A percentile compares a stretch with the other conserved stretches of the same genome.
Conservation (phyloP, 805 yeast species). For the Brettanomyces sp. region DNA sequence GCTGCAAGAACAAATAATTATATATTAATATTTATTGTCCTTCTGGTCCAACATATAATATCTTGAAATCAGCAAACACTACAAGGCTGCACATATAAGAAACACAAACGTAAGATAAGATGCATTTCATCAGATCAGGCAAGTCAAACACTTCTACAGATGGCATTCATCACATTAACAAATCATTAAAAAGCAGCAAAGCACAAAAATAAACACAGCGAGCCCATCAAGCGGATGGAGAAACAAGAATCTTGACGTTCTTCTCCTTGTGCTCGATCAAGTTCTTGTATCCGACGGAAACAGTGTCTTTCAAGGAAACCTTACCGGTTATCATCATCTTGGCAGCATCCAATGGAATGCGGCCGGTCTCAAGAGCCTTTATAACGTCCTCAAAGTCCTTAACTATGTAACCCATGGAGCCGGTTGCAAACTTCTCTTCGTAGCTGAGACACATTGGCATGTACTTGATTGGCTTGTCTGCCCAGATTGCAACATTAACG, state of each 20-base stretch:
- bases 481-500: conserved; percentile 63
- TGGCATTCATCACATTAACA: too few species aligned
- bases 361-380: conserved; percentile 37
- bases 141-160: too few species aligned
- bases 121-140: too few species aligned
- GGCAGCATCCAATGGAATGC: conserved; percentile 34
- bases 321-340: conserved; percentile 45
- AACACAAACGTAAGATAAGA: too few species aligned
- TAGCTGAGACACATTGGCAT: conserved; percentile 48
- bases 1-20: too few species aligned
- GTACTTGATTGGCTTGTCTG: conserved; percentile 36
- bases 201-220: too few species aligned
- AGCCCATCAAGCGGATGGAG: conserved; percentile 28
- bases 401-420: conserved; percentile 53
- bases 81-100: too few species aligned
- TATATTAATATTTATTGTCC: too few species aligned
- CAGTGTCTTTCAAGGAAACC: conserved; percentile 39
- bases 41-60: too few species aligned
- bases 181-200: too few species aligned
- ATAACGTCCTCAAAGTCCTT: conserved; percentile 51
- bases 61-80: too few species aligned
- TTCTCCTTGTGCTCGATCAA: conserved; percentile 42
- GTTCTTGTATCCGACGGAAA: conserved; percentile 44
- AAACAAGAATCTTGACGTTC: conserved; percentile 45
- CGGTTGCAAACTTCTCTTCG: conserved; percentile 46